Evolutionary conservation across 495 filamentous ascomycete species (phyloP).

Genomic region (Penicillium tannophilum): DNA sequence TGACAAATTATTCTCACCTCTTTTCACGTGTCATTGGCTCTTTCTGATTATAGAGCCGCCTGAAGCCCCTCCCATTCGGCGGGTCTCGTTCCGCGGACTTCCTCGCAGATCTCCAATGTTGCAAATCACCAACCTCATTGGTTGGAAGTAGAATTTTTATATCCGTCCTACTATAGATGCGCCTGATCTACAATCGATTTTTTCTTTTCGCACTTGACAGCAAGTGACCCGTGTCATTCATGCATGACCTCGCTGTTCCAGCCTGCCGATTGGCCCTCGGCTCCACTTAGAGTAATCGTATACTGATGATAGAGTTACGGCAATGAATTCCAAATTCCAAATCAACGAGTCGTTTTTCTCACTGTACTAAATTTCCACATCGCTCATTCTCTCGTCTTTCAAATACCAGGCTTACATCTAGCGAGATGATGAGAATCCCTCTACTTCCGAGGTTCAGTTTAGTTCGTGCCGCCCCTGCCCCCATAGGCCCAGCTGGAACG

Average conservation of each 20-base stretch:
- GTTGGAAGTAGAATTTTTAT: neutral
- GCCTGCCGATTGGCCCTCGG: slow-evolving; percentile 15
- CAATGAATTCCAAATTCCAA: slow-evolving; percentile 17
- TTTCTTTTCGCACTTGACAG: slow-evolving; percentile 16
- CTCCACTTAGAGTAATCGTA: slow-evolving; percentile 12
- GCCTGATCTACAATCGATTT: slow-evolving; percentile 9
- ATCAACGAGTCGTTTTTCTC: neutral
- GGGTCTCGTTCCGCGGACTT: slow-evolving; percentile 14
- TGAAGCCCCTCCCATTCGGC: slow-evolving; percentile 1
- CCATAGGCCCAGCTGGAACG: slow-evolving; percentile 8
- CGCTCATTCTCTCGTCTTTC: neutral
- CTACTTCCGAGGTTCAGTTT: neutral
- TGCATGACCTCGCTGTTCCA: slow-evolving; percentile 9
- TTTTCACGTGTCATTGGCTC: slow-evolving; percentile 4
- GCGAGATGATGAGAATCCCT: neutral
- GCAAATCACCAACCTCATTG: neutral
- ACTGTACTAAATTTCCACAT: neutral
- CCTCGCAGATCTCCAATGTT: slow-evolving; percentile 10
- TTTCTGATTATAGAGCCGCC: slow-evolving; percentile 5
- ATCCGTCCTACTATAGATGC: neutral
- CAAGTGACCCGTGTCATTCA: slow-evolving; percentile 16
- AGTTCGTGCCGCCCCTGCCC: neutral
- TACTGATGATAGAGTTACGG: slow-evolving; percentile 6
- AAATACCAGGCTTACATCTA: neutral
- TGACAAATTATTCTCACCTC: slow-evolving; percentile 14